A percentile compares a stretch with the other conserved stretches of the same genome.
phyloP scores from a whole-genome alignment of 257 asterid genomes.

The Ehretia macrophylla region DNA sequence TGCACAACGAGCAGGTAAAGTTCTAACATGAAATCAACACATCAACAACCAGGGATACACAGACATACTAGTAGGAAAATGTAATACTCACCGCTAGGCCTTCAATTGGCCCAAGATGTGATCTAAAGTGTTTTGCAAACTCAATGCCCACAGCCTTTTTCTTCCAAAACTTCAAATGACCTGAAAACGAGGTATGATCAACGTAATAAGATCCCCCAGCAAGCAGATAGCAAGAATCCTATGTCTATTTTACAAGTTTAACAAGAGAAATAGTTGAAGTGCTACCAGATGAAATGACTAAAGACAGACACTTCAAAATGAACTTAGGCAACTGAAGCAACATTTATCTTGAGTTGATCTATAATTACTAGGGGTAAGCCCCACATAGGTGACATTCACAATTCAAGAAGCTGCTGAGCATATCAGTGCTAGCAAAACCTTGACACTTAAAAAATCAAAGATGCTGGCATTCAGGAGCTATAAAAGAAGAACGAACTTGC shows the following conservation, averaged over 20 bases:
- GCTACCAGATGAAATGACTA: no score
- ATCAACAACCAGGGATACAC: neutral
- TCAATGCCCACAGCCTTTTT: slow-evolving; percentile 77
- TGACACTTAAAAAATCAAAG: no score
- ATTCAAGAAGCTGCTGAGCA: no score
- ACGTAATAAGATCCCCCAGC: slow-evolving; percentile 5
- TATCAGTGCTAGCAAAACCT: no score
- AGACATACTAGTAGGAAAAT: slow-evolving; percentile 2
- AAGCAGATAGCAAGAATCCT: neutral
- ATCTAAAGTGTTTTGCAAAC: slow-evolving; percentile 96
- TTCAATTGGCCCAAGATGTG: slow-evolving; percentile 98
- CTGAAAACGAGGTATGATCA: slow-evolving; percentile 33
- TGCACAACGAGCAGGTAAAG: neutral
- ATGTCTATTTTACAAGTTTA: no score
- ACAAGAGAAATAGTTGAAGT: neutral
- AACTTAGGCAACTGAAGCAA: no score
- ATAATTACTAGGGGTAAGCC: no score
- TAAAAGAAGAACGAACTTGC: no score
- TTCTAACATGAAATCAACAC: neutral
- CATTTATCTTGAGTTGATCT: no score
- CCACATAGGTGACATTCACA: no score
- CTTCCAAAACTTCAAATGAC: slow-evolving; percentile 98
- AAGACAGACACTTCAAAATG: no score
- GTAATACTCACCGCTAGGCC: slow-evolving; percentile 81
- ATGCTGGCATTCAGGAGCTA: no score